Conservation (phyloP, 2,329 filamentous ascomycete species). For the Rhexocercosporidium sp. region DNA sequence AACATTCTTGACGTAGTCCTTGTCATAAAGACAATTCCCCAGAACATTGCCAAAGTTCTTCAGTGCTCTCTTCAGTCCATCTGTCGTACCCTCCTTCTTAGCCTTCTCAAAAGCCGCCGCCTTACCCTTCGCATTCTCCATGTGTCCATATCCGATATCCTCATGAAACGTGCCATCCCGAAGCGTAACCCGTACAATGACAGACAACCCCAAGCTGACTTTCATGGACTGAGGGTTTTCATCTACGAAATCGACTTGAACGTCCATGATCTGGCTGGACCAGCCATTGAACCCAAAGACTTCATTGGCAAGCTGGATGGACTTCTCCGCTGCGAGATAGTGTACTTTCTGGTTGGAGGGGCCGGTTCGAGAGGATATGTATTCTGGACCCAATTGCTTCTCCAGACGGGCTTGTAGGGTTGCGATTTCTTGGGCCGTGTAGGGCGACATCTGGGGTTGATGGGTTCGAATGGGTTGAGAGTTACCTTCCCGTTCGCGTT, state of each 20-base stretch:
- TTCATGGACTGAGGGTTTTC: conserved; percentile 79
- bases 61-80: conserved; percentile 87
- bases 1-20: conserved; percentile 89
- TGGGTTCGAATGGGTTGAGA: conserved; percentile 82
- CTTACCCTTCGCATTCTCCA: conserved; percentile 95
- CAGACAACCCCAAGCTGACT: conserved; percentile 84
- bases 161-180: conserved; percentile 97
- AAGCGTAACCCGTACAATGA: conserved; percentile 88
- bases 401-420: conserved; percentile 86
- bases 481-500: conserved; percentile 48
- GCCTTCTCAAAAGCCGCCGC: conserved; percentile 97
- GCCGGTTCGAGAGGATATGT: conserved; percentile 85
- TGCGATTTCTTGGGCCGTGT: conserved; percentile 88
- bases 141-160: conserved; percentile 95
- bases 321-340: conserved; percentile 96
- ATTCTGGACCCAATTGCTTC: conserved; percentile 94
- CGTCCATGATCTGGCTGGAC: conserved; percentile 94
- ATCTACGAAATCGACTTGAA: conserved; percentile 95
- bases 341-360: conserved; percentile 86
- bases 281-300: conserved; percentile 98
- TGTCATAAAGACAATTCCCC: conserved; percentile 99
- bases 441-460: conserved; percentile 73
- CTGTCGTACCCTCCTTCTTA: conserved; percentile 97
- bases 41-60: conserved; percentile 94
- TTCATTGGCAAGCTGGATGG: conserved; percentile 92